Conservation (phyloP, 495 filamentous ascomycete species). For the Oidiodendron maius region DNA sequence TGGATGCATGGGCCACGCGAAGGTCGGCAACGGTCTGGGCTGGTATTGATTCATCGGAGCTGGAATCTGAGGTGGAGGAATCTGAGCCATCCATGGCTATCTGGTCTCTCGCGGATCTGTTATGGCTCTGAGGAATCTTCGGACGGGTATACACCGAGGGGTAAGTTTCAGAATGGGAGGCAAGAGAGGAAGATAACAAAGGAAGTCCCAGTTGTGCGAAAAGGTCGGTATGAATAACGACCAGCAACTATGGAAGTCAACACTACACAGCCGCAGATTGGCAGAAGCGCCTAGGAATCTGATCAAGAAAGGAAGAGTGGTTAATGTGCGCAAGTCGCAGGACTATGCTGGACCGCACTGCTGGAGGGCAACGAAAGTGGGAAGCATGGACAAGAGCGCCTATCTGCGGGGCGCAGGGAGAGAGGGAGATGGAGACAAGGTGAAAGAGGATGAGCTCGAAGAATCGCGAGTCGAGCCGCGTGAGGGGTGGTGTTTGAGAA, state of each 20-base stretch:
- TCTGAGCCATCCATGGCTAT: constrained; percentile 4
- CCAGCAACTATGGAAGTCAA: constrained; percentile 15
- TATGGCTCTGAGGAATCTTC: background rate
- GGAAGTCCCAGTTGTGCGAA: constrained; percentile 9
- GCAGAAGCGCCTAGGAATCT: constrained; percentile 12
- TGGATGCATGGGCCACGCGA: background rate
- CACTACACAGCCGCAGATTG: constrained; percentile 4
- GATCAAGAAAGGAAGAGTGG: constrained; percentile 13
- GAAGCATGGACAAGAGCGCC: background rate
- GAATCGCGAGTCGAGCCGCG: no score
- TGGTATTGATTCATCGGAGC: constrained; percentile 15
- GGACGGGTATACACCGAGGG: background rate
- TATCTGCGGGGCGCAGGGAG: constrained; percentile 4
- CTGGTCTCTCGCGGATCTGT: constrained; percentile 13
- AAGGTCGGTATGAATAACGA: constrained; percentile 17
- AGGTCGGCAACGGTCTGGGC: constrained; percentile 1
- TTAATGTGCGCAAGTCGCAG: constrained; percentile 10
- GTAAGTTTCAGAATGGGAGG: constrained; percentile 1
- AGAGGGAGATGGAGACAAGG: background rate
- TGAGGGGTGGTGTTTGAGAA: no score
- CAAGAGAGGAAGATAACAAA: constrained; percentile 14
- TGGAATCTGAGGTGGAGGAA: constrained; percentile 14
- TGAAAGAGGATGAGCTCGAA: background rate
- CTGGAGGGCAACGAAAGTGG: constrained; percentile 13
- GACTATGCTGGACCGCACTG: constrained; percentile 11